Evolutionary conservation across 23 red algal species (phyloP).

Genomic region (Gracilariopsis chorda): DNA sequence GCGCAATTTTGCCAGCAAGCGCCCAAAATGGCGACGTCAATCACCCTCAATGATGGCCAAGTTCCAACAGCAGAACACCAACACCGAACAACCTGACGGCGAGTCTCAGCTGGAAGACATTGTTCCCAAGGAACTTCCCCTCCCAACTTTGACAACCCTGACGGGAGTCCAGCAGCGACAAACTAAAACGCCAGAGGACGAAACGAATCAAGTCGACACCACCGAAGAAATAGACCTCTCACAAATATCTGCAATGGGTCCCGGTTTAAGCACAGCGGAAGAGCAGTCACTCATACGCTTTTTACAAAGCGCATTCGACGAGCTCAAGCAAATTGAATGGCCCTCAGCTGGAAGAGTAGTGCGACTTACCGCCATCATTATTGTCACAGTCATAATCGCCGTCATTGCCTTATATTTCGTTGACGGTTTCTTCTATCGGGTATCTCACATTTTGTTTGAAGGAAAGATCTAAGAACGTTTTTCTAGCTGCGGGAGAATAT

Average conservation of each 20-base stretch:
- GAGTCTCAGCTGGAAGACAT: slow-evolving; percentile 42
- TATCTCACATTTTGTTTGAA: slow-evolving; percentile 43
- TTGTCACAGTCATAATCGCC: slow-evolving; percentile 41
- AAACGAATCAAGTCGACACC: not conserved
- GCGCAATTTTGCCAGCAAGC: not conserved
- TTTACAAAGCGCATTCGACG: slow-evolving; percentile 15
- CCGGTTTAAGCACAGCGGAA: slow-evolving; percentile 8
- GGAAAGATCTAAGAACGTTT: not conserved
- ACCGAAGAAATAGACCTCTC: not conserved
- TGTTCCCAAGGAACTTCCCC: slow-evolving; percentile 15
- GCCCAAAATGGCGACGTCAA: not conserved
- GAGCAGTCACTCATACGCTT: slow-evolving; percentile 29
- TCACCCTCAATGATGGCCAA: slow-evolving; percentile 40
- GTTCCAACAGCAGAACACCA: slow-evolving; percentile 29
- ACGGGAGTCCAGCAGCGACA: not conserved
- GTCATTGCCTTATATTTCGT: slow-evolving; percentile 33
- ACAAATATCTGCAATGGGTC: slow-evolving; percentile 46
- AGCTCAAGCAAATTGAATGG: slow-evolving; percentile 67
- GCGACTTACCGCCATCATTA: slow-evolving; percentile 26
- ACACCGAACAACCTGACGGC: slow-evolving; percentile 2
- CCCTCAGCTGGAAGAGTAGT: slow-evolving; percentile 18
- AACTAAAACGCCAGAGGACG: not conserved
- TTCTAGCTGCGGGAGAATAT: too few relatives aligned
- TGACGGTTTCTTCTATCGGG: slow-evolving; percentile 59
- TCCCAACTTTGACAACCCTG: slow-evolving; percentile 50